Percentiles rank a stretch among this genome's conserved stretches.
These are phyloP conservation scores for Suillus lakei DNA, from an alignment of 768 basidiomycete genomes.

Conservation along the genomic window DNA sequence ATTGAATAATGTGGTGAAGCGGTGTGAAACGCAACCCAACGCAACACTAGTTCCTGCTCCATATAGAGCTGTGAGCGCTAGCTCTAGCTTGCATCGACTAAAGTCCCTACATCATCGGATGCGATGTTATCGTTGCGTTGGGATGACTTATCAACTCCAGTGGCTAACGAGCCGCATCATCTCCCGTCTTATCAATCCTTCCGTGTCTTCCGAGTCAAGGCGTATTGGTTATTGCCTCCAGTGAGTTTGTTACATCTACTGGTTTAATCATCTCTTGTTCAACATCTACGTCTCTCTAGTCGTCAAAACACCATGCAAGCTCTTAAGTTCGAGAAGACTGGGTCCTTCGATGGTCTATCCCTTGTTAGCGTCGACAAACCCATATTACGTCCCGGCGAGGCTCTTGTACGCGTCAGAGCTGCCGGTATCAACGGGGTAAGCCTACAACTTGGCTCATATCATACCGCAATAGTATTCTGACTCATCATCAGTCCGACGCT, in stretches of 20 bases:
- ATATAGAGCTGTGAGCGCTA: not conserved
- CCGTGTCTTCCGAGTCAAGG: not conserved
- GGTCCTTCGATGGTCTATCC: slow-evolving; percentile 32
- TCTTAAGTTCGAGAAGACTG: slow-evolving; percentile 35
- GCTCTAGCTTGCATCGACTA: not conserved
- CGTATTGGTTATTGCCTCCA: not conserved
- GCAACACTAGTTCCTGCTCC: not conserved
- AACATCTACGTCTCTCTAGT: not conserved
- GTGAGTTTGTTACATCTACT: not conserved
- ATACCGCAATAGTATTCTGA: not conserved
- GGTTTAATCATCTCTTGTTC: not conserved
- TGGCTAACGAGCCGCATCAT: not conserved
- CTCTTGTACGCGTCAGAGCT: slow-evolving; percentile 36
- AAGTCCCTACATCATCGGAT: not conserved
- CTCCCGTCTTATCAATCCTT: not conserved
- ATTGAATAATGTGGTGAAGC: no score
- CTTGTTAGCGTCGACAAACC: slow-evolving; percentile 32
- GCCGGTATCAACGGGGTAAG: slow-evolving; percentile 40
- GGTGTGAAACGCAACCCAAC: not conserved
- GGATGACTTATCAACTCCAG: not conserved
- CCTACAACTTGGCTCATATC: not conserved
- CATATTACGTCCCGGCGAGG: slow-evolving; percentile 33
- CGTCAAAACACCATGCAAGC: slow-evolving; percentile 32
- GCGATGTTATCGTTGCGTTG: not conserved
- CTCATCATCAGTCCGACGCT: slow-evolving; percentile 31